Evolutionary conservation across 441 rosid genomes (phyloP), one percentile per base, ranked within the genome.

Genomic region (Erodium trifolium): DNA sequence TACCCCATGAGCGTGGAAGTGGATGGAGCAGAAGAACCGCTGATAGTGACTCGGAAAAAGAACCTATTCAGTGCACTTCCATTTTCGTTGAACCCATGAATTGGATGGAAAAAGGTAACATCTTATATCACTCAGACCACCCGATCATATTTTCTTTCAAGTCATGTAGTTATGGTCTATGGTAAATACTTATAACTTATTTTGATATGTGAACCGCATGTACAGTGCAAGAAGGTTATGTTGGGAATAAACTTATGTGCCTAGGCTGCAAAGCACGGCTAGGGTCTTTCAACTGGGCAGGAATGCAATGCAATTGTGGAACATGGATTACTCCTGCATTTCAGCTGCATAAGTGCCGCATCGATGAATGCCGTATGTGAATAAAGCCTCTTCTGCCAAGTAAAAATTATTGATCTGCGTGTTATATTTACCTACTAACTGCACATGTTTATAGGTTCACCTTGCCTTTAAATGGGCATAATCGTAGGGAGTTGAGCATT

Each of bases 301-400:
- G 57, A 12, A 49, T 49, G 57, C 57, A 49, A 14, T 49, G 57
- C 57, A 49, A 49, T n/a, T 49, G 57, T 49, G 57, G 57, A 49
- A 49, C 57, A 7, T 49, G 57, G 57, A n/a, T 49, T 13, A 49
- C 57, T 49, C 57, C 57, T 0, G 57, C 57, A 4, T 49, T 49
- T 49, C 57, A 49, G 57, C 57, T 49, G 57, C 57, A 49, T 6
- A 49, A n/a, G 17, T 0, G 5, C 57, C 14, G 57, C 5, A 17
- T 49, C 16, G 57, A 49, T n/a, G 57, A 49, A 49, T 49, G 57
- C 17, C 16, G 6, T n/a, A n/a, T 12, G 57, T 49, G 57, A 49
- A 12, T 49, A n/a, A 49, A 49, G 17, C 57, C 16, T 49, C 57
- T 49, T 49, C 3, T 49, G 57, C 57, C 49, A 43, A 34, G 37